phyloP scores from a whole-genome alignment of 2,329 filamentous ascomycete species.

The Blastomyces silverae region DNA sequence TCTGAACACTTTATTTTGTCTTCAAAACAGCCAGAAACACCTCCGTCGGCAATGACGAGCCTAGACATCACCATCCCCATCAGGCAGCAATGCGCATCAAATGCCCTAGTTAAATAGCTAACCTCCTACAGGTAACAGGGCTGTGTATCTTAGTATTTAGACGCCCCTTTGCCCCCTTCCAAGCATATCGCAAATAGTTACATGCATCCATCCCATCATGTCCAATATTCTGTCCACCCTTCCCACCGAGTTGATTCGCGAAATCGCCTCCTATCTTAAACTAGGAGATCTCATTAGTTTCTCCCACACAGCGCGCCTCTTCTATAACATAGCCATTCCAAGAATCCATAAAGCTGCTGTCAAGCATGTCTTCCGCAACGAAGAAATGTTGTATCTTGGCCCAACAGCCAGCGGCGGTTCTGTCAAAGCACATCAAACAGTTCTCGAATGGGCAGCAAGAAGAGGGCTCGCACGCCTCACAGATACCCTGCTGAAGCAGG shows the following conservation, averaged over 20 bases:
- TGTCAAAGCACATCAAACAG: not conserved
- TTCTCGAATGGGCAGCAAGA: slow-evolving; percentile 1
- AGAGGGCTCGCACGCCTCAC: not conserved
- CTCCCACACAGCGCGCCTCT: not conserved
- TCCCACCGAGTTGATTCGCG: not conserved
- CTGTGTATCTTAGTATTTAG: too few relatives aligned
- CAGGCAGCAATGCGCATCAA: too few relatives aligned
- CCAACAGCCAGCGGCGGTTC: not conserved
- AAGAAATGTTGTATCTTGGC: not conserved
- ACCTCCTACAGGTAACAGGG: too few relatives aligned
- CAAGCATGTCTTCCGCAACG: not conserved
- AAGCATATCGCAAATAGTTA: not conserved
- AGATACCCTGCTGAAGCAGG: not conserved
- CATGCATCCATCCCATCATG: not conserved
- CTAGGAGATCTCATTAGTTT: not conserved
- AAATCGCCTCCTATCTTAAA: not conserved
- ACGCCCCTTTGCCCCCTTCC: too few relatives aligned
- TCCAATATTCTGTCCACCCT: not conserved
- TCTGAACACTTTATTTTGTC: too few relatives aligned
- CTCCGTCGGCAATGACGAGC: too few relatives aligned
- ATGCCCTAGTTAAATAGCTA: too few relatives aligned
- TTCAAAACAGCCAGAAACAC: too few relatives aligned
- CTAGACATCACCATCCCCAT: too few relatives aligned
- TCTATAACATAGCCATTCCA: slow-evolving; percentile 1
- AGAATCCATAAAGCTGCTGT: slow-evolving; percentile 7